phyloP scores from a whole-genome alignment of 2,329 filamentous ascomycete species.

The Botrytis galanthina region DNA sequence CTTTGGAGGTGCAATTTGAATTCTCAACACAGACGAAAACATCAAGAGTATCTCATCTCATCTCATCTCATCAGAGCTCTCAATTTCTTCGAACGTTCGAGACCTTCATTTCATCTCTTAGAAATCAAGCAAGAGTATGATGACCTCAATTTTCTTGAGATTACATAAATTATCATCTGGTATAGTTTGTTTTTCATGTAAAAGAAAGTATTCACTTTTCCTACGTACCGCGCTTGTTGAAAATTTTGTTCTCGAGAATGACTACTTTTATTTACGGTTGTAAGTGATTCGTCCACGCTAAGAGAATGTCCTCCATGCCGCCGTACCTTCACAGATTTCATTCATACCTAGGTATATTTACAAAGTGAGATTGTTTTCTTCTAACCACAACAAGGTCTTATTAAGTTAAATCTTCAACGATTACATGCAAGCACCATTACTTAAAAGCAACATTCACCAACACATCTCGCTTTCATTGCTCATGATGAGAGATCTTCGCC shows the following conservation, averaged over 20 bases:
- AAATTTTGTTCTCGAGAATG: not conserved
- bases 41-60: too few species aligned
- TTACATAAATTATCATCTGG: not conserved
- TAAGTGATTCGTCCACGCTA: not conserved
- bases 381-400: not conserved
- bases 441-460: not conserved
- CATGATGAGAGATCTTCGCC: not conserved
- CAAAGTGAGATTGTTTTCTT: not conserved
- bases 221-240: not conserved
- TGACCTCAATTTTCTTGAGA: not conserved
- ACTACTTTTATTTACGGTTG: not conserved
- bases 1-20: not conserved
- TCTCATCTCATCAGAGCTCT: not conserved
- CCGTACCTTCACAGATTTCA: not conserved
- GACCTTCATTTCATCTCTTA: accelerated
- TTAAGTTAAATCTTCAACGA: not conserved
- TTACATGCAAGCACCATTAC: not conserved
- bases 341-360: too few species aligned
- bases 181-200: not conserved
- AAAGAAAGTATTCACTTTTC: not conserved
- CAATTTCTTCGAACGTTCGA: too few species aligned
- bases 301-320: not conserved
- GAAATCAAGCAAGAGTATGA: accelerated
- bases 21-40: not conserved
- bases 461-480: not conserved